Conservation (phyloP, 139 green algal genomes). For the Chlorella sp. region DNA sequence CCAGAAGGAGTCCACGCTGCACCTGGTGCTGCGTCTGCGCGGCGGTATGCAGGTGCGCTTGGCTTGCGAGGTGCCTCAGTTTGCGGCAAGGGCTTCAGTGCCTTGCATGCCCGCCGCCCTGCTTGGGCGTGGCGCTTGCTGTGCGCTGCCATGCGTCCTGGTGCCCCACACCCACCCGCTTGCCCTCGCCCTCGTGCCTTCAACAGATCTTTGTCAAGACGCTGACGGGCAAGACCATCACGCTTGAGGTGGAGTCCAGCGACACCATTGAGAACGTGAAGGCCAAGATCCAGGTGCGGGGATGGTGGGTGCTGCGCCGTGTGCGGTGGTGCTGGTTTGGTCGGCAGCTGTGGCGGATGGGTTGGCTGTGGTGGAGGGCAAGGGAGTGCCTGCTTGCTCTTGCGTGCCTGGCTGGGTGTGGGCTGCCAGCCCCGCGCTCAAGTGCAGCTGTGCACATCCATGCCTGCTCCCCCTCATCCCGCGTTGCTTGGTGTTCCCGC, state of each 20-base stretch:
- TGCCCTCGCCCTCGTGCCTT: background rate
- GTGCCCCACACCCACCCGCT: background rate
- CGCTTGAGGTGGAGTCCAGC: slow-evolving; percentile 84
- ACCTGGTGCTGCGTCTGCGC: slow-evolving; percentile 57
- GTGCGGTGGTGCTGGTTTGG: too few relatives aligned
- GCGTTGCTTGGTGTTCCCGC: background rate
- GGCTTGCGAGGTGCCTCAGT: too few relatives aligned
- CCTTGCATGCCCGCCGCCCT: too few relatives aligned
- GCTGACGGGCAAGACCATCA: slow-evolving; percentile 95
- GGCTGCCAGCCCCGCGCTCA: too few relatives aligned
- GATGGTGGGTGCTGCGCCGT: background rate
- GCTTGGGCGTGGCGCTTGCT: too few relatives aligned
- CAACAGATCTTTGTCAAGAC: slow-evolving; percentile 88
- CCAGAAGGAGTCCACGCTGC: slow-evolving; percentile 82
- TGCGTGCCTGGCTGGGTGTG: too few relatives aligned
- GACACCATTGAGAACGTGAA: slow-evolving; percentile 95
- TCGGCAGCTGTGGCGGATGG: too few relatives aligned
- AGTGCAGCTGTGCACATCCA: background rate
- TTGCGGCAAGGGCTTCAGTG: too few relatives aligned
- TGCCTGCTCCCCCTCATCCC: background rate
- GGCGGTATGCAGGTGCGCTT: slow-evolving; percentile 62
- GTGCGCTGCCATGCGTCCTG: background rate
- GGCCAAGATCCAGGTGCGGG: slow-evolving; percentile 77
- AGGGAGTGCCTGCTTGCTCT: too few relatives aligned
- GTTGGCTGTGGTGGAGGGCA: too few relatives aligned